Evolutionary conservation across 1,284 basidiomycete genomes (phyloP).

Genomic region (Fomitopsis pinicola): DNA sequence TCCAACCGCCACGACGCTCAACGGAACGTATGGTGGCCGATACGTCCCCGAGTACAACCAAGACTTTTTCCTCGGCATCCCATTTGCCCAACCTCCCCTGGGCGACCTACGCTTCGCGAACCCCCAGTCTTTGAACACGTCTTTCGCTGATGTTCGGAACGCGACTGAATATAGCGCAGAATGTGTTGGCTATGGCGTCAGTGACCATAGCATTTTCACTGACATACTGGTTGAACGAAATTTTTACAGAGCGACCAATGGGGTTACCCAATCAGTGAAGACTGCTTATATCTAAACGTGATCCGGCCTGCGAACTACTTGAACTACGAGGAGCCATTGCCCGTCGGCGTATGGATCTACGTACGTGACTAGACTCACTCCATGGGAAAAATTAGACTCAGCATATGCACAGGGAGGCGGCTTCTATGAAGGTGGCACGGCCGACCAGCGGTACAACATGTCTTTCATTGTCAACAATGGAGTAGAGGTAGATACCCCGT

Average conservation of each 20-base stretch:
- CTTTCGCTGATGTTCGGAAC: neutral
- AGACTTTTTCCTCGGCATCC: neutral
- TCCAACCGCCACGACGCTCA: neutral
- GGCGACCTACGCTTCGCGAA: neutral
- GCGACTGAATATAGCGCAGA: neutral
- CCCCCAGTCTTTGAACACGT: neutral
- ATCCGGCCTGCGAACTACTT: neutral
- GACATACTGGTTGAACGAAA: neutral
- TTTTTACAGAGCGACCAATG: neutral
- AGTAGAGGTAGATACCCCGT: neutral
- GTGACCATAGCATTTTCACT: neutral
- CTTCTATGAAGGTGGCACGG: neutral
- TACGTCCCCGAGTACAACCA: conserved; percentile 1
- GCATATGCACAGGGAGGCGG: neutral
- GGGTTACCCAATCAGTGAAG: neutral
- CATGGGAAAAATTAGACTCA: neutral
- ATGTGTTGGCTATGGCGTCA: neutral
- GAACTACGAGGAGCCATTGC: neutral
- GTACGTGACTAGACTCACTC: neutral
- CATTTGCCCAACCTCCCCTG: neutral
- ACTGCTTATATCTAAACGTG: neutral
- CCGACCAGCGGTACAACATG: neutral
- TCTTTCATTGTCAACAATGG: neutral
- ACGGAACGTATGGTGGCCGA: neutral
- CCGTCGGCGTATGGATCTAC: neutral